Evolutionary conservation across 805 yeast species (phyloP), one percentile per base, ranked within the genome.

Genomic region (Priceomyces carsonii): DNA sequence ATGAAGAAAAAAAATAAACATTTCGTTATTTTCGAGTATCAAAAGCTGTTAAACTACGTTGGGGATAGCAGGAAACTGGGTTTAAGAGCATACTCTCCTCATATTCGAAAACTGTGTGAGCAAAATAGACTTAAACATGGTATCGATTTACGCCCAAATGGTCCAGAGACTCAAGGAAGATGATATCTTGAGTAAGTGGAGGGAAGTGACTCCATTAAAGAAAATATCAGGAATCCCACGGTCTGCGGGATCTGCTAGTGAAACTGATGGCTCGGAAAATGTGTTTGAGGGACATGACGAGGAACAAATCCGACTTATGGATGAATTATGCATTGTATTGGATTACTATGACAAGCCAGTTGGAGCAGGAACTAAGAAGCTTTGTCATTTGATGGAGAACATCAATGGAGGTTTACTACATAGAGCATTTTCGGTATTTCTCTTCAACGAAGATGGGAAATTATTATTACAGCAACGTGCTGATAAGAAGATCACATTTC

Each of bases 281-380:
- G 64, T 86, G n/a, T 85, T 90, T 45, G 71, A 69, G 4, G 97
- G 96, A 5, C 93, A 90, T 48, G 96, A 93, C 60, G 84, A 82
- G 55, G 98, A 91, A 59, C 99, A 93, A 63, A 88, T 93, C 60
- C 78, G 80, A 54, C 71, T 93, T 42, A 93, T 93, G 99, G 95
- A 90, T 49, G 99, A 93, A 62, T 80, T 90, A 44, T 93, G 99
- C 63, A 89, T 93, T 41, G 96, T 91, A 2, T 69, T 90, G 44
- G 96, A 93, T 59, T 82, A 84, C 70, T 64, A 89, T 51, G 99
- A 93, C 61, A 64, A 54, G 30, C 95, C 96, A 4, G 70, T 89
- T 33, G 99, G 97, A 21, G 90, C 95, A 1, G 98, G 91, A 10
- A 85, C 96, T 35, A 93, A 93, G 63, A 93, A 91, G 62, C 64